Percentiles rank a stretch among this genome's conserved stretches.
phyloP scores from a whole-genome alignment of 2,329 filamentous ascomycete species.

The Aspergillus floridensis region DNA sequence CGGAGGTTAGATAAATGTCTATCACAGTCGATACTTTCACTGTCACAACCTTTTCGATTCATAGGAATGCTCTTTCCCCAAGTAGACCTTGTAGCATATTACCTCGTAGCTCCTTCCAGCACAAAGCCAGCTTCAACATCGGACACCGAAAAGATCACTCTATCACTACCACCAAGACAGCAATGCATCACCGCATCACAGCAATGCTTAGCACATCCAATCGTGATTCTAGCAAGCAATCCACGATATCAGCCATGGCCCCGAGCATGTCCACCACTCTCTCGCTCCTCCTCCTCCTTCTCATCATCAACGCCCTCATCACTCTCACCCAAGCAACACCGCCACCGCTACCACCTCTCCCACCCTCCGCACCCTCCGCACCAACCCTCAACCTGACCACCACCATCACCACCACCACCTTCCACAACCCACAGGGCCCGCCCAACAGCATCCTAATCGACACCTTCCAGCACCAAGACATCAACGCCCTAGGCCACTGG shows the following conservation, averaged over 20 bases:
- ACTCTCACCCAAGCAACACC: not conserved
- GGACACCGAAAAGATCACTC: too few relatives aligned
- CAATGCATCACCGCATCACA: not conserved
- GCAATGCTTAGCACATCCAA: not conserved
- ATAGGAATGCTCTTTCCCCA: not conserved
- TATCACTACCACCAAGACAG: too few relatives aligned
- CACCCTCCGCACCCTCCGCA: not conserved
- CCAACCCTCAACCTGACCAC: not conserved
- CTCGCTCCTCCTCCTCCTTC: not conserved
- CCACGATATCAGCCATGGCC: not conserved
- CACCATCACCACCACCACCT: not conserved
- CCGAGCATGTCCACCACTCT: not conserved
- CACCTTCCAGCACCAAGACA: slow-evolving; percentile 52
- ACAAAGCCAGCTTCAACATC: too few relatives aligned
- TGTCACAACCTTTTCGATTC: not conserved
- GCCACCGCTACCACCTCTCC: not conserved
- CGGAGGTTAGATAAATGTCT: not conserved
- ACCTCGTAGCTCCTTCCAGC: not conserved
- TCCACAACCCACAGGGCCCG: not conserved
- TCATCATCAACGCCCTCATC: not conserved
- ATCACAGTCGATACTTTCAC: not conserved
- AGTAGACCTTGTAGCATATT: not conserved
- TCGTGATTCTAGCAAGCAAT: not conserved
- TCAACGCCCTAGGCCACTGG: slow-evolving; percentile 63
- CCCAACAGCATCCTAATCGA: slow-evolving; percentile 52